A percentile compares a stretch with the other conserved stretches of the same genome.
Conservation (phyloP, 768 basidiomycete species). For the Suillus alpinus region DNA sequence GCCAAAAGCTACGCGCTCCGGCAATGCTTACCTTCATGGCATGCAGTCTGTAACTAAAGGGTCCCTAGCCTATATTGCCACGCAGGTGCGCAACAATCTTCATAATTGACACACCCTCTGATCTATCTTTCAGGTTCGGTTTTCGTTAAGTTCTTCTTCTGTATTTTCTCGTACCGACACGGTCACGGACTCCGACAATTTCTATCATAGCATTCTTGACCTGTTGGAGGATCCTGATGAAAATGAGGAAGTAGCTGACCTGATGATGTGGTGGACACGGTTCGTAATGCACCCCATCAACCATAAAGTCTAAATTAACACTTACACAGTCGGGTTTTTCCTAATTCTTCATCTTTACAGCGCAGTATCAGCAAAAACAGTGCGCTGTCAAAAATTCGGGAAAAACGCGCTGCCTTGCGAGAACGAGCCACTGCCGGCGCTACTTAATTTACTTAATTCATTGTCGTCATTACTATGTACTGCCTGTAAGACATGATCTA, state of each 20-base stretch:
- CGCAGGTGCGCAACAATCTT: slow-evolving; percentile 9
- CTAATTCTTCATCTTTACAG: slow-evolving; percentile 1
- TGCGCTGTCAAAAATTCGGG: background rate
- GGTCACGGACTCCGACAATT: slow-evolving; percentile 19
- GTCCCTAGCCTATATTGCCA: slow-evolving; percentile 21
- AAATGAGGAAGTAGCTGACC: background rate
- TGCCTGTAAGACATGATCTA: too few species aligned
- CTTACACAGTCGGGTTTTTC: slow-evolving; percentile 10
- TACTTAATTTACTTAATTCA: background rate
- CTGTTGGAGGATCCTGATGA: slow-evolving; percentile 20
- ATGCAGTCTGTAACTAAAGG: background rate
- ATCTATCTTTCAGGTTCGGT: slow-evolving; percentile 4
- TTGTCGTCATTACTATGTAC: too few species aligned
- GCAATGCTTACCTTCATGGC: slow-evolving; percentile 14
- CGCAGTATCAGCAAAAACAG: slow-evolving; percentile 6
- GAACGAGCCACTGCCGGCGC: background rate
- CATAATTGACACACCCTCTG: background rate
- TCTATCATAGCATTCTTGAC: slow-evolving; percentile 17
- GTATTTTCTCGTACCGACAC: slow-evolving; percentile 20
- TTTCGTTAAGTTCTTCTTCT: slow-evolving; percentile 11
- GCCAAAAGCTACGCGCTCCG: slow-evolving; percentile 19
- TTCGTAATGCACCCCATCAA: background rate
- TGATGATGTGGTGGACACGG: slow-evolving; percentile 14
- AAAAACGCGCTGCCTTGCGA: background rate
- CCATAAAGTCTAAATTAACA: background rate